phyloP scores from a whole-genome alignment of 352 stramenopile genomes.

The Globisporangium megalacanthum region DNA sequence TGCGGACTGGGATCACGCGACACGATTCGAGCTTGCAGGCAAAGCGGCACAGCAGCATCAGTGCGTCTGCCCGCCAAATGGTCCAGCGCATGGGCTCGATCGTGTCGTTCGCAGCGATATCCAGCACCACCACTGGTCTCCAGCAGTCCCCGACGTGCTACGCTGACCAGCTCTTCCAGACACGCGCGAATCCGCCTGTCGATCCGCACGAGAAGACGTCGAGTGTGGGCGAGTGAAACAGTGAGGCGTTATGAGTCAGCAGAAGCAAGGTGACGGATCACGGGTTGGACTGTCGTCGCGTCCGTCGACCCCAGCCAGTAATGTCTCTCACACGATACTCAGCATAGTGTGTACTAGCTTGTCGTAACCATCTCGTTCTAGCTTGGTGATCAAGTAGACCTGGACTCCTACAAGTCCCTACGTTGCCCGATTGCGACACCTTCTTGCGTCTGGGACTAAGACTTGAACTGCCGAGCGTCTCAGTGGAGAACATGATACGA shows the following conservation, averaged over 20 bases:
- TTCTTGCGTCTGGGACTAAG: too few relatives aligned
- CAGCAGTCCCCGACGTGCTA: conserved; percentile 6
- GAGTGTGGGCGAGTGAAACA: background rate
- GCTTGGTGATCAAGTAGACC: too few relatives aligned
- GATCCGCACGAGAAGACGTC: background rate
- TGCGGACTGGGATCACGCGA: background rate
- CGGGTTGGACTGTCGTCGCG: too few relatives aligned
- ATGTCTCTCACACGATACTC: too few relatives aligned
- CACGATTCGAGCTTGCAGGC: background rate
- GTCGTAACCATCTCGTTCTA: too few relatives aligned
- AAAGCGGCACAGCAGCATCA: conserved; percentile 1
- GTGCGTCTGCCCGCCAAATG: background rate
- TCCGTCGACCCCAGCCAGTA: too few relatives aligned
- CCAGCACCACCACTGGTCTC: background rate
- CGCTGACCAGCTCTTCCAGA: conserved; percentile 3
- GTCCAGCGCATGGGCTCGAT: conserved; percentile 2
- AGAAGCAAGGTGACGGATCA: too few relatives aligned
- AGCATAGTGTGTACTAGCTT: too few relatives aligned
- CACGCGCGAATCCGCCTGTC: background rate
- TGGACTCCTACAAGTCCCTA: too few relatives aligned
- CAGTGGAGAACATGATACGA: conserved; percentile 17
- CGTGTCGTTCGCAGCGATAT: conserved; percentile 1
- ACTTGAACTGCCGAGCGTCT: too few relatives aligned
- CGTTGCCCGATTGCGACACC: too few relatives aligned
- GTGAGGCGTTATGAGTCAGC: too few relatives aligned